Evolutionary conservation across 257 asterid species (phyloP).

Genomic region (Solanum lignicaule): DNA sequence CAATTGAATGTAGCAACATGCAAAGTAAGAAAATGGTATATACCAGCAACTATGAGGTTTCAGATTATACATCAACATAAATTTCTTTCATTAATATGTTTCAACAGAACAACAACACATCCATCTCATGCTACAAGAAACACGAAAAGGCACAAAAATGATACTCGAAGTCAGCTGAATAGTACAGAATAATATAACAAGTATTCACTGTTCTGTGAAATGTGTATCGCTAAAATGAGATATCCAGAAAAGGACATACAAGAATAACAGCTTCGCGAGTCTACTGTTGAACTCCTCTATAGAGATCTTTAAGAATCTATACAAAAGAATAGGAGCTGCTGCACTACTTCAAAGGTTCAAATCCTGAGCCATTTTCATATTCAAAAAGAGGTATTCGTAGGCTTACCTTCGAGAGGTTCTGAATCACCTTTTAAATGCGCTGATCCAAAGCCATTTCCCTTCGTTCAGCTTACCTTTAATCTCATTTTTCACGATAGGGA

Average conservation of each 20-base stretch:
- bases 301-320: neutral
- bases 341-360: neutral
- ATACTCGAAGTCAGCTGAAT: neutral
- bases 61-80: neutral
- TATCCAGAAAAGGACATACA: neutral
- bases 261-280: neutral
- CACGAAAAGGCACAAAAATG: neutral
- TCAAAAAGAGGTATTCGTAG: neutral
- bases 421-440: conserved; percentile 9
- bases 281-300: neutral
- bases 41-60: neutral
- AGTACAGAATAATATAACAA: neutral
- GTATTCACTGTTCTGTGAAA: neutral
- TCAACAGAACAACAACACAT: neutral
- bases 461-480: conserved; percentile 44
- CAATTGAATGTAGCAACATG: neutral
- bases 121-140: neutral
- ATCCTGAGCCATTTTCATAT: neutral
- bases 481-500: conserved; percentile 54
- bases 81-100: neutral
- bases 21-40: neutral
- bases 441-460: conserved; percentile 73
- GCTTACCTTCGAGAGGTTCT: neutral
- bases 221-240: neutral
- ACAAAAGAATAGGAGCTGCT: neutral